Conservation (phyloP, 2,329 filamentous ascomycete species). For the Mariannaea sp. region DNA sequence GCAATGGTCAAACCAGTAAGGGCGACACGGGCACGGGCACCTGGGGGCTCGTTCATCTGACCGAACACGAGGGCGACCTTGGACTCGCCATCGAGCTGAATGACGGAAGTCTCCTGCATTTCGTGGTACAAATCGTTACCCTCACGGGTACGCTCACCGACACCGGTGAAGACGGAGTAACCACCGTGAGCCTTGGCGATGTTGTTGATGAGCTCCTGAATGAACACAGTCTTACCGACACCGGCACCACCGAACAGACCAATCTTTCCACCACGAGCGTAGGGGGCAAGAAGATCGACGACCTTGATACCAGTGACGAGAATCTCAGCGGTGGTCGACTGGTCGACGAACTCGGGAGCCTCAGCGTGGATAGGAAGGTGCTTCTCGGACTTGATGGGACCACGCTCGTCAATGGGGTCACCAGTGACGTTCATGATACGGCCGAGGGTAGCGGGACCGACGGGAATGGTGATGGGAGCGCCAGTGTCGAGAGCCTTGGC, state of each 20-base stretch:
- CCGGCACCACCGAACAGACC: constrained; percentile 99
- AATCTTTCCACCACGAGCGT: constrained; percentile 99
- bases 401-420: constrained; percentile 99
- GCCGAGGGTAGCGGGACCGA: constrained; percentile 90
- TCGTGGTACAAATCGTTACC: constrained; percentile 99
- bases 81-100: constrained; percentile 98
- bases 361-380: constrained; percentile 91
- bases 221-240: constrained; percentile 99
- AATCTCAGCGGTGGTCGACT: constrained; percentile 95
- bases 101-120: constrained; percentile 99
- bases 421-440: constrained; percentile 99
- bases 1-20: constrained; percentile 84
- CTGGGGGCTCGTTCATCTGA: constrained; percentile 99
- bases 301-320: constrained; percentile 99
- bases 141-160: constrained; percentile 99
- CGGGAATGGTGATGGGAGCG: constrained; percentile 92
- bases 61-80: constrained; percentile 99
- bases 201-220: constrained; percentile 99
- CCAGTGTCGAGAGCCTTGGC: constrained; percentile 85
- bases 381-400: constrained; percentile 94
- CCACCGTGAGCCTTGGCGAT: constrained; percentile 99
- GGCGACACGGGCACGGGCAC: constrained; percentile 99
- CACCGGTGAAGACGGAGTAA: constrained; percentile 99
- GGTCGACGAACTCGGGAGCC: constrained; percentile 87
- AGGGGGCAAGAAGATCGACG: constrained; percentile 97